These are phyloP conservation scores for Verticillium albo-atrum DNA, from an alignment of 2,329 filamentous ascomycete species.

Conservation along the genomic window DNA sequence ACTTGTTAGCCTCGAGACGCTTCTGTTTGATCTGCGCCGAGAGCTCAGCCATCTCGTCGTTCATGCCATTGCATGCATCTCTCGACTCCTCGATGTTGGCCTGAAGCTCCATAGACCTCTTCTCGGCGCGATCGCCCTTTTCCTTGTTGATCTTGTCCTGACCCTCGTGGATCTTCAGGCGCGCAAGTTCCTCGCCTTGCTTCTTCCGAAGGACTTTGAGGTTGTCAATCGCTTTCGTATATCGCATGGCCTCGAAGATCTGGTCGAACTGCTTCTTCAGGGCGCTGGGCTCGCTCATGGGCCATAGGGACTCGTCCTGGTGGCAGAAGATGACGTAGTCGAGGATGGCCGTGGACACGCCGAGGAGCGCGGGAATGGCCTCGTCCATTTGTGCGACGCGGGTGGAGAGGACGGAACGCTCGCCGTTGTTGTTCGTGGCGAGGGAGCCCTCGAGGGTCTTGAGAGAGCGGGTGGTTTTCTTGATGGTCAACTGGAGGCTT, in stretches of 20 bases:
- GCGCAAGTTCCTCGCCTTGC: slow-evolving; percentile 69
- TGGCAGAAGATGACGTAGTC: slow-evolving; percentile 98
- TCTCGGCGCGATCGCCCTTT: slow-evolving; percentile 68
- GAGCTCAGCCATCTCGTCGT: slow-evolving; percentile 57
- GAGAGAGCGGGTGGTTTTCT: slow-evolving; percentile 69
- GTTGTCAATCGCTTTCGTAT: slow-evolving; percentile 95
- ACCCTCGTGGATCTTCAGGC: slow-evolving; percentile 69
- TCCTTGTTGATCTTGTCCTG: slow-evolving; percentile 82
- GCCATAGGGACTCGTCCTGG: slow-evolving; percentile 96
- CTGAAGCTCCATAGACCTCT: slow-evolving; percentile 59
- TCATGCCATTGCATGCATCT: slow-evolving; percentile 53
- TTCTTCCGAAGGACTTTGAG: slow-evolving; percentile 83
- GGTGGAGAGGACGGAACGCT: slow-evolving; percentile 73
- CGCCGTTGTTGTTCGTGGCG: slow-evolving; percentile 71
- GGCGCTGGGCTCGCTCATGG: slow-evolving; percentile 78
- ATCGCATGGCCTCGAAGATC: slow-evolving; percentile 95
- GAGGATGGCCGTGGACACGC: slow-evolving; percentile 84
- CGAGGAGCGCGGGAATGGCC: slow-evolving; percentile 79
- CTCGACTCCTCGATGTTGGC: slow-evolving; percentile 60
- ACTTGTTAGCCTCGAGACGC: slow-evolving; percentile 68
- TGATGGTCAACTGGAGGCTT: slow-evolving; percentile 80
- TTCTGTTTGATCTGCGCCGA: slow-evolving; percentile 57
- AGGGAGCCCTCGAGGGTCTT: slow-evolving; percentile 84
- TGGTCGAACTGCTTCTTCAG: slow-evolving; percentile 96
- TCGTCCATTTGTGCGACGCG: slow-evolving; percentile 77